Conservation (phyloP, 805 yeast genomes). For the Saccharomyces paradoxus region DNA sequence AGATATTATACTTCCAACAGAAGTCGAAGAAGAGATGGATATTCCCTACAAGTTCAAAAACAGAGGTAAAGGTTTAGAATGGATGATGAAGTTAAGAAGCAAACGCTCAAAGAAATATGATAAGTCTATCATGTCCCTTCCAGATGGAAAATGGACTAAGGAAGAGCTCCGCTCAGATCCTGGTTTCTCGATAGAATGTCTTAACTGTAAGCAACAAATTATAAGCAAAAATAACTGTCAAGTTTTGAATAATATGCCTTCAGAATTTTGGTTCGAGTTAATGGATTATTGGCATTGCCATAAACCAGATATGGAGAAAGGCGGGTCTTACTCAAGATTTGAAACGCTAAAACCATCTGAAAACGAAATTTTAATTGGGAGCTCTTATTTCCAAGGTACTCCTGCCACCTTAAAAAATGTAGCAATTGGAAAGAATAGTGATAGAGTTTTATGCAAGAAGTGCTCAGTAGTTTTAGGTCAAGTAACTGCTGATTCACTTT, state of each 20-base stretch:
- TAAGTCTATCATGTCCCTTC: constrained; percentile 9
- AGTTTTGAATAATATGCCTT: constrained; percentile 58
- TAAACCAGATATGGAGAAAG: constrained; percentile 41
- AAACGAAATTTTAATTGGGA: constrained; percentile 23
- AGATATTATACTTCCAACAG: constrained; percentile 6
- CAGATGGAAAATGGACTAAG: constrained; percentile 22
- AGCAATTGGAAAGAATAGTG: neutral
- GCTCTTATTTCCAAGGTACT: constrained; percentile 15
- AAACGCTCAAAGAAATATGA: constrained; percentile 4
- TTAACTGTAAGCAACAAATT: constrained; percentile 7
- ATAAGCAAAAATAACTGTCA: constrained; percentile 10
- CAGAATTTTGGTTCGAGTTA: constrained; percentile 88
- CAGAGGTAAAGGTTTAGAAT: neutral
- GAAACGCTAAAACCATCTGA: constrained; percentile 19
- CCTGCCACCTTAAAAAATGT: constrained; percentile 8
- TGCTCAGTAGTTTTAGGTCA: constrained; percentile 19
- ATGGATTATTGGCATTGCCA: constrained; percentile 99
- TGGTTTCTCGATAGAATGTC: constrained; percentile 11
- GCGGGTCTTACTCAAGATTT: constrained; percentile 10
- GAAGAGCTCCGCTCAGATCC: constrained; percentile 7
- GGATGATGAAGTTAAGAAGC: neutral
- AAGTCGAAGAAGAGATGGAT: neutral
- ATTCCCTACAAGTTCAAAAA: neutral
- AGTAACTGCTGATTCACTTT: constrained; percentile 11
- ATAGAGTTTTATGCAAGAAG: constrained; percentile 8